Evolutionary conservation across 1,139 yeast species (phyloP).

Genomic region (Geotrichum bryndzae): DNA sequence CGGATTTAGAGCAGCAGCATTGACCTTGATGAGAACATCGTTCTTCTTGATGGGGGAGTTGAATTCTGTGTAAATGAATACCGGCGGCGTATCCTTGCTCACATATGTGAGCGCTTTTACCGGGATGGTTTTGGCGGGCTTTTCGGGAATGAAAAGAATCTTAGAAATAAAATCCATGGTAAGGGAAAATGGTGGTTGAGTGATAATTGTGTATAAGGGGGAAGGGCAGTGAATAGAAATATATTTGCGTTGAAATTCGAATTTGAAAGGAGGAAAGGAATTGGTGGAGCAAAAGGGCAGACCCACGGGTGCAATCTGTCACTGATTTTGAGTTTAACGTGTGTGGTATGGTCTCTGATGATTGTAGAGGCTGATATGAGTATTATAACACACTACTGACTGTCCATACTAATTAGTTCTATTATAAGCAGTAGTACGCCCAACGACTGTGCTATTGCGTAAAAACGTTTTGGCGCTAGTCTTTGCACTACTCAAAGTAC

Average conservation of each 20-base stretch:
- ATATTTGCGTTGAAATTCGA: no score
- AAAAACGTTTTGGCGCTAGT: no score
- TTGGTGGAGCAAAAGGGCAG: background rate
- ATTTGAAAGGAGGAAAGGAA: background rate
- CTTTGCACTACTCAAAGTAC: no score
- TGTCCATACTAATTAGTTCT: no score
- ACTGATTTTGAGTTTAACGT: no score
- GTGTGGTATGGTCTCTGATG: no score
- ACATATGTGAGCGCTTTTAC: slow-evolving; percentile 26
- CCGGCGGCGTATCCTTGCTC: slow-evolving; percentile 24
- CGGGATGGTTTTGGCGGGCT: slow-evolving; percentile 13
- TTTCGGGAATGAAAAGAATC: slow-evolving; percentile 16
- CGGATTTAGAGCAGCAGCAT: slow-evolving; percentile 60
- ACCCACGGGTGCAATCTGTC: background rate
- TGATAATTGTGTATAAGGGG: background rate
- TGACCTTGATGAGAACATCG: slow-evolving; percentile 53
- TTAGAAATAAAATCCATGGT: slow-evolving; percentile 15
- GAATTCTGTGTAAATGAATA: slow-evolving; percentile 38
- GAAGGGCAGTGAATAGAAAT: slow-evolving; percentile 8
- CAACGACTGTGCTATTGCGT: no score
- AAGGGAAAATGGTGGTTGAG: background rate
- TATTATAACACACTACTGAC: no score
- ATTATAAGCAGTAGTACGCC: no score
- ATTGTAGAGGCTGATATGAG: no score
- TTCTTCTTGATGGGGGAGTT: slow-evolving; percentile 41